Evolutionary conservation across 441 rosid species (phyloP), one percentile per base, ranked within the genome.

Genomic region (Croton setiger): DNA sequence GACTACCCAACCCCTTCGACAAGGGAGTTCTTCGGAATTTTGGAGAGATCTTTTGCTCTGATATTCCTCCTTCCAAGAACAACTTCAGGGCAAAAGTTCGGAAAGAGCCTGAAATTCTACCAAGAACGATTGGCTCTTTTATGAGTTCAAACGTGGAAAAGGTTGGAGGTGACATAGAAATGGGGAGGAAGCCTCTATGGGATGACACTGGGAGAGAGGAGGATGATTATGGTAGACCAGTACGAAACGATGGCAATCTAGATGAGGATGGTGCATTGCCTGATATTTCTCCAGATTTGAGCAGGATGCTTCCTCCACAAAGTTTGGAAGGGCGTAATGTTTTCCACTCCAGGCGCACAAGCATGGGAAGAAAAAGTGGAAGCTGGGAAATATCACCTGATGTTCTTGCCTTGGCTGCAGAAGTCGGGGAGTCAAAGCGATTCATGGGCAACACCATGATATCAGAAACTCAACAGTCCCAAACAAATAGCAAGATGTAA

Each of bases 141-240:
- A 69, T 73, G 63, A 81, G 82, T 81, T 86, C 96, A 62, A 82
- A 79, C 80, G 62, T 75, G 56, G 93, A 84, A 55, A 91, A 89
- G 78, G 74, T 79, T 7, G 72, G 67, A 3, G 76, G 84, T n/a
- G 96, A 92, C 80, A 78, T 92, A 64, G 98, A 88, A 78, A 85
- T 82, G 88, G 97, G 91, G 27, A 86, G 87, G 74, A 95, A 95
- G 80, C 87, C 96, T 4, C 83, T 80, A 41, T 88, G 96, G 99
- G 85, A 80, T 59, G 83, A 79, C 59, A 66, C 79, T 68, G 74
- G 72, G 14, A 72, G 81, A 49, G 86, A 81, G 39, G 57, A 23
- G 41, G 74, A 74, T n/a, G 76, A 80, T 59, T 69, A 74, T 59
- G 91, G 82, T 47, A 86, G 81, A 69, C 80, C 81, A 64, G 71